Percentiles rank a stretch among this genome's conserved stretches.
Evolutionary conservation across 2,329 filamentous ascomycete species (phyloP).

Genomic region (Sporothrix phasma): DNA sequence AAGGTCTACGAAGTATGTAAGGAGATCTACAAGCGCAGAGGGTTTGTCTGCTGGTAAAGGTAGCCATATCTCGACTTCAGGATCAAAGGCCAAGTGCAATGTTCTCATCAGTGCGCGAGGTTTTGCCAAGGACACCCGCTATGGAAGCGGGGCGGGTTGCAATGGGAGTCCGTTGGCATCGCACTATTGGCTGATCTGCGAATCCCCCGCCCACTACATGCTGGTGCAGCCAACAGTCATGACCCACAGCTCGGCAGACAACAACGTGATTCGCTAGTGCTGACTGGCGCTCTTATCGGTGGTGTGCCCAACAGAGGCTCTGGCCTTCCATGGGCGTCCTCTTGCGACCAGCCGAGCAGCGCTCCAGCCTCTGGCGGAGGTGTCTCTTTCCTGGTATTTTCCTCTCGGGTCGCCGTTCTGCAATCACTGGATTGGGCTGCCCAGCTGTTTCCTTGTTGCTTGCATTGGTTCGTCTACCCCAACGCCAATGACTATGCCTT

Average conservation of each 20-base stretch:
- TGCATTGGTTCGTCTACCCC: neutral
- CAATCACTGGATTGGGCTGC: neutral
- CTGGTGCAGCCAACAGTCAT: slow-evolving; percentile 10
- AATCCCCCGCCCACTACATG: slow-evolving; percentile 8
- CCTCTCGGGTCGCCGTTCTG: neutral
- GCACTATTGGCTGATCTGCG: slow-evolving; percentile 13
- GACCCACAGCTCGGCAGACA: neutral
- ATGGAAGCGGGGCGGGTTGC: slow-evolving; percentile 14
- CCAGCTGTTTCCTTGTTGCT: neutral
- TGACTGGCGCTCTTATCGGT: slow-evolving; percentile 7
- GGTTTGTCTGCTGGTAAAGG: too few species aligned
- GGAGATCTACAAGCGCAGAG: too few species aligned
- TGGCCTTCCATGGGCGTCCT: neutral
- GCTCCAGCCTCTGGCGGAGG: neutral
- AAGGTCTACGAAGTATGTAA: too few species aligned
- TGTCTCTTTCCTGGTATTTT: neutral
- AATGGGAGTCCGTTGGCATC: slow-evolving; percentile 3
- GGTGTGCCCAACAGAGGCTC: neutral
- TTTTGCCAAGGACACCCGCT: neutral
- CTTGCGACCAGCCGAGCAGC: neutral
- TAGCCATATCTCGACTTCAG: neutral
- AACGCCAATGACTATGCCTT: too few species aligned
- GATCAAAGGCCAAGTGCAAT: neutral
- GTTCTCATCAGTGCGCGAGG: neutral
- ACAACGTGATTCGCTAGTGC: slow-evolving; percentile 11